These are phyloP conservation scores for Collybiopsis luxurians DNA, from an alignment of 768 basidiomycete species.

Conservation along the genomic window DNA sequence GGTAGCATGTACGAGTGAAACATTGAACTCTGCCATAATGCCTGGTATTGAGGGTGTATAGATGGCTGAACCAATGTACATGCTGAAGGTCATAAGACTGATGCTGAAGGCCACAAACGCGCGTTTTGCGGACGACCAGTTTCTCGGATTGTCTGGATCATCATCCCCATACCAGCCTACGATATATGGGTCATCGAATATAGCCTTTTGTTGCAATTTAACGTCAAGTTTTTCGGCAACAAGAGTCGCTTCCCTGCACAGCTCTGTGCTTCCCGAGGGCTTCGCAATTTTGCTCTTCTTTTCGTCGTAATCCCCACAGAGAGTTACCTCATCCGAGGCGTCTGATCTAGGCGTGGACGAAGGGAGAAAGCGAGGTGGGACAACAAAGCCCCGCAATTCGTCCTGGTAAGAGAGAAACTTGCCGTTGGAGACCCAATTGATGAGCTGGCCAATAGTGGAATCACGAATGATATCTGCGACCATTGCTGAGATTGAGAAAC, in stretches of 20 bases:
- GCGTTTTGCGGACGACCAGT: conserved; percentile 28
- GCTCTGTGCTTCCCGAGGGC: background rate
- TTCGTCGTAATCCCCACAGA: conserved; percentile 6
- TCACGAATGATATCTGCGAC: conserved; percentile 14
- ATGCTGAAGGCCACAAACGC: conserved; percentile 28
- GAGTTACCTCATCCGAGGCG: conserved; percentile 1
- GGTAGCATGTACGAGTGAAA: conserved; percentile 24
- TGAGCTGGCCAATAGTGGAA: conserved; percentile 12
- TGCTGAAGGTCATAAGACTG: conserved; percentile 29
- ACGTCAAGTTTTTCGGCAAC: background rate
- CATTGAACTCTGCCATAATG: conserved; percentile 23
- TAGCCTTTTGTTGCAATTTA: background rate
- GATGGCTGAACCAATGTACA: conserved; percentile 33
- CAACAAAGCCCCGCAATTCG: conserved; percentile 4
- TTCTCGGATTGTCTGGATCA: conserved; percentile 24
- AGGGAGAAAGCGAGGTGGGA: conserved; percentile 4
- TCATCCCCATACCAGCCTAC: conserved; percentile 25
- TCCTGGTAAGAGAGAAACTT: conserved; percentile 11
- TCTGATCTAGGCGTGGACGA: background rate
- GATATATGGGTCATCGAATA: conserved; percentile 14
- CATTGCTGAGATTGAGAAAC: conserved; percentile 11
- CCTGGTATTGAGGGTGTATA: conserved; percentile 26
- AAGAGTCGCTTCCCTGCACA: background rate
- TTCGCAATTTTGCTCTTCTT: background rate
- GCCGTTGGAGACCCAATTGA: conserved; percentile 12